Base-by-base conservation (phyloP, 1,284 basidiomycete genomes). In the Tylopilus orsonianus region DNA sequence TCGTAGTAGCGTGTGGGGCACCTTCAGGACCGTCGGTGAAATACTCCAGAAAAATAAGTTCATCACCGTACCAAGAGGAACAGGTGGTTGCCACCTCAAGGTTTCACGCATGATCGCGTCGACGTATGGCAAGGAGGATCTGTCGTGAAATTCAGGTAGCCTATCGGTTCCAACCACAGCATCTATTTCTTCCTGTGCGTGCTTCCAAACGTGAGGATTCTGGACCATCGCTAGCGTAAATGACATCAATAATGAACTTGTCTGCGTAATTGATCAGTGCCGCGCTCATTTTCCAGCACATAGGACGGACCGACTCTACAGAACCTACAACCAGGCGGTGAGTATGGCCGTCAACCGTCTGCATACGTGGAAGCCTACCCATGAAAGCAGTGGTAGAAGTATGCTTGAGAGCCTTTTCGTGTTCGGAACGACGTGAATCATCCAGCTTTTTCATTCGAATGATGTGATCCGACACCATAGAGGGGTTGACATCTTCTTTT, bases 111-210 rank as follows among this genome's bases (percentile, higher is more conserved):
- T 36, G 6, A 73, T 48, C 0, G 68, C 69, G 8, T 65, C 60
- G 7, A 75, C 44, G 39, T 74, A 77, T 0, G 71, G 71, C 32
- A 78, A 54, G 0, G 53, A 53, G 1, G 60, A 44, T 24, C 67
- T 56, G 45, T 78, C 77, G 6, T 59, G 57, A 18, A 74, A 71
- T 1, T 58, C 64, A 0, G 77, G 77, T 0, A 77, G 54, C 13
- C 71, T 59, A 4, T 67, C 62, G 0, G 32, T 48, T 4, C 73
- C 73, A 9, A 74, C 44, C 8, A 73, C 57, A 1, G 54, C 41
- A 27, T 77, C 73, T 6, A 78, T 60, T 33, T 78, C 73, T 4
- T 56, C 58, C 41, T 73, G 74, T 0, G 71, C 70, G 6, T 54
- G 60, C 39, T 55, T 57, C 50, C 65, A 65, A 4, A 65, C 54